Conservation (phyloP, 2,329 filamentous ascomycete species). For the Chaetomiaceae sp. region DNA sequence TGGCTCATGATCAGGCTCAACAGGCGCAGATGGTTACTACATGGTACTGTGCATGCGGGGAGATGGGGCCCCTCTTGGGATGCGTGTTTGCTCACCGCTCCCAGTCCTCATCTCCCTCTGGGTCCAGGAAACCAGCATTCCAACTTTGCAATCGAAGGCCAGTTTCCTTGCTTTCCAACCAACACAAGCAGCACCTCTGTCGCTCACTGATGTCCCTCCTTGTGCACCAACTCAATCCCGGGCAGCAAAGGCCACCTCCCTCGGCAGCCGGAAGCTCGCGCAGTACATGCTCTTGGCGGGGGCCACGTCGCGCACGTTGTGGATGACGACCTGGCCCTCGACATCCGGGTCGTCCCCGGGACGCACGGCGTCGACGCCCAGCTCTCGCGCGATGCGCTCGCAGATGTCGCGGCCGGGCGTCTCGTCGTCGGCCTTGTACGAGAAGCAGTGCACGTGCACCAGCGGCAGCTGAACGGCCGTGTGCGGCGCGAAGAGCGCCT, state of each 20-base stretch:
- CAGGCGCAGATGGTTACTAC: too few species aligned
- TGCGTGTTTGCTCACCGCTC: too few species aligned
- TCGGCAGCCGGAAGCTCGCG: slow-evolving; percentile 80
- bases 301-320: slow-evolving; percentile 78
- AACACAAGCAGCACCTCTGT: too few species aligned
- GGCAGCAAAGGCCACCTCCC: slow-evolving; percentile 69
- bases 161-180: too few species aligned
- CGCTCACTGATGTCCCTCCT: neutral
- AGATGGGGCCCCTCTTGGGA: too few species aligned
- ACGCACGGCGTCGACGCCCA: slow-evolving; percentile 54
- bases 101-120: too few species aligned
- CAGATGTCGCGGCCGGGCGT: slow-evolving; percentile 59
- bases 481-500: slow-evolving; percentile 57
- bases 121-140: too few species aligned
- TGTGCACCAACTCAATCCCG: slow-evolving; percentile 18
- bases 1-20: too few species aligned
- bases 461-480: slow-evolving; percentile 62
- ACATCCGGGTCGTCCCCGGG: slow-evolving; percentile 41
- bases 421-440: slow-evolving; percentile 71
- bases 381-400: slow-evolving; percentile 54
- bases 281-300: slow-evolving; percentile 97
- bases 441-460: slow-evolving; percentile 94
- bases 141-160: too few species aligned
- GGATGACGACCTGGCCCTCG: slow-evolving; percentile 46
- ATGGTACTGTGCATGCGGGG: too few species aligned